Evolutionary conservation across 176 grass and related monocot species (phyloP).

Genomic region (Bolboschoenus planiculmis): DNA sequence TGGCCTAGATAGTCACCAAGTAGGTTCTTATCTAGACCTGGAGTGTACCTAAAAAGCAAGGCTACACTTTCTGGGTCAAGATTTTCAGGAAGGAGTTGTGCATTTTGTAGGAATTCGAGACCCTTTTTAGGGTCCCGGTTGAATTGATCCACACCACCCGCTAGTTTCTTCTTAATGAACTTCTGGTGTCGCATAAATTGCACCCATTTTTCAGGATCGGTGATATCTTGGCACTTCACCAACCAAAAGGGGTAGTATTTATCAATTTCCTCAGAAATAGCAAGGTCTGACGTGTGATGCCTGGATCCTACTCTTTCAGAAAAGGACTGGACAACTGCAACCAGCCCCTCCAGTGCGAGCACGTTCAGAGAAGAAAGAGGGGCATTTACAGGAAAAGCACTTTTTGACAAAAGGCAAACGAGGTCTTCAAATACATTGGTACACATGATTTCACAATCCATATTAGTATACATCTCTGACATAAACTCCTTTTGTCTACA

Average conservation of each 20-base stretch:
- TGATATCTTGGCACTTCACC: conserved; percentile 51
- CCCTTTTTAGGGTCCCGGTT: conserved; percentile 91
- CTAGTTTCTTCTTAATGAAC: conserved; percentile 80
- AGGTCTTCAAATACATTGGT: conserved; percentile 95
- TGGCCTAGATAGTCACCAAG: conserved; percentile 90
- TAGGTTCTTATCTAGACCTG: conserved; percentile 88
- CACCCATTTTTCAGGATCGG: conserved; percentile 76
- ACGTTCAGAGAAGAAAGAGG: conserved; percentile 83
- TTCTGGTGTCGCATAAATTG: conserved; percentile 77
- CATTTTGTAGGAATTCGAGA: conserved; percentile 83
- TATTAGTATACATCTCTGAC: conserved; percentile 97
- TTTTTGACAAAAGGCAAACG: conserved; percentile 83
- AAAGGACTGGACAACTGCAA: conserved; percentile 69
- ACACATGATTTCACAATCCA: conserved; percentile 92
- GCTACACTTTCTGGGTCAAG: conserved; percentile 81
- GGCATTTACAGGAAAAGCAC: conserved; percentile 84
- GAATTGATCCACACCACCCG: conserved; percentile 81
- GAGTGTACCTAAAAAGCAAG: conserved; percentile 75
- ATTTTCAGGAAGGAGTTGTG: conserved; percentile 86
- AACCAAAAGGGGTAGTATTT: conserved; percentile 93
- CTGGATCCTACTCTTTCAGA: conserved; percentile 54
- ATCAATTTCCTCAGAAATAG: conserved; percentile 45
- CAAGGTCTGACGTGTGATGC: conserved; percentile 43
- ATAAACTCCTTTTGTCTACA: conserved; percentile 95
- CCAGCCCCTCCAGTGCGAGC: conserved; percentile 82